Evolutionary conservation across 306 rosid genomes (phyloP), one percentile per base, ranked within the genome.

Genomic region (Trifolium pratense): DNA sequence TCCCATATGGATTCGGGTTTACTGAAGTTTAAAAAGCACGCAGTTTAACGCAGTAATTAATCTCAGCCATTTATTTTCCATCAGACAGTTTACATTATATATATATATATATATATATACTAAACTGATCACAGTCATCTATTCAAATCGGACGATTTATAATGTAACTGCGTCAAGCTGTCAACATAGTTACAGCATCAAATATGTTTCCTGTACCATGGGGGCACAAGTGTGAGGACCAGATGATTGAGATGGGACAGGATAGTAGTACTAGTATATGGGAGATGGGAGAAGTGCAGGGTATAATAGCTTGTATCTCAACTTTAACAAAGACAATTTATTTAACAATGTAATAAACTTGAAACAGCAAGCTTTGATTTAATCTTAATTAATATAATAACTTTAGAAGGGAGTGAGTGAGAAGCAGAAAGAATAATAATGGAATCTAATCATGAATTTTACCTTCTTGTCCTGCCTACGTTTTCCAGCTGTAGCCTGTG

Each of bases 371-470:
- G 34, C 85, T 79, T 70, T 75, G 75, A 60, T 77, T 39, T 21
- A 39, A 59, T 20, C 51, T 10, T 5, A 57, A 3, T n/a, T 55
- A 43, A 3, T 56, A 75, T 74, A 77, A 71, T n/a, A 36, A 65
- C 55, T 67, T 37, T 63, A 40, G 23, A n/a, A 70, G 73, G 52
- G 80, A 69, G 62, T 83, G 89, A 57, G 81, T 68, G 61, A 84
- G 89, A 84, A 86, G 85, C 89, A 88, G 60, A 86, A 80, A 88
- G 98, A 93, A 93, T 91, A 93, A 88, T 78, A 93, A 88, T 80
- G 96, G 98, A 93, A 93, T 93, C 98, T 93, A 89, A 91, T 89
- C 64, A 89, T 85, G 86, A 81, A 91, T 64, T 91, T 93, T 87
- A 91, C 97, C 84, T 82, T 82, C 81, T 89, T 91, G 93, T 89